These are phyloP conservation scores for Cadophora sp. DNA, from an alignment of 2,329 filamentous ascomycete genomes.

Conservation along the genomic window DNA sequence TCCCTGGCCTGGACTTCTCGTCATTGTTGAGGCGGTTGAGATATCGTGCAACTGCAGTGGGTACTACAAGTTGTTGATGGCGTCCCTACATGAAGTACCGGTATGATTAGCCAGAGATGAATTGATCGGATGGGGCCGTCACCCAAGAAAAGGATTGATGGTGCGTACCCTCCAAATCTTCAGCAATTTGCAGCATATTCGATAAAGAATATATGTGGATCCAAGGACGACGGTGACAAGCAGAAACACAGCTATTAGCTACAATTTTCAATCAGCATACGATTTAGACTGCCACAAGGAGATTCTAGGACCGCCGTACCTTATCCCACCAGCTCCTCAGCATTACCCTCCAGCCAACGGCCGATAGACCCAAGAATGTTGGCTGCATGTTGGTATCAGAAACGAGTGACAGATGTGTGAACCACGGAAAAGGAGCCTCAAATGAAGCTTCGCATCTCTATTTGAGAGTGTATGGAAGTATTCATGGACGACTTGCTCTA, in stretches of 20 bases:
- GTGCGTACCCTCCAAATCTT: not conserved
- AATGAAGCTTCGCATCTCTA: not conserved
- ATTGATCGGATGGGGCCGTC: no score
- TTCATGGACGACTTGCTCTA: not conserved
- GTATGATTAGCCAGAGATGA: not conserved
- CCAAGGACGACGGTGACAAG: constrained; percentile 1
- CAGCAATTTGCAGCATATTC: not conserved
- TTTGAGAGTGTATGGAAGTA: not conserved
- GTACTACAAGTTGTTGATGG: constrained; percentile 10
- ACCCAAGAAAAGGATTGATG: not conserved
- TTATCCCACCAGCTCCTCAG: constrained; percentile 15
- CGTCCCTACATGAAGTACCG: not conserved
- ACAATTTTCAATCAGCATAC: not conserved
- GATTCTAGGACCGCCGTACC: not conserved
- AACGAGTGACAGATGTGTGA: constrained; percentile 14
- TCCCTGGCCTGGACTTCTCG: not conserved
- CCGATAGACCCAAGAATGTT: constrained; percentile 7
- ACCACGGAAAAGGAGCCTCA: not conserved
- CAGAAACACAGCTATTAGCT: constrained; percentile 2
- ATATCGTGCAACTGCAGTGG: not conserved
- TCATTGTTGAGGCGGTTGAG: not conserved
- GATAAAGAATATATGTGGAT: not conserved
- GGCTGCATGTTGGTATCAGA: constrained; percentile 3
- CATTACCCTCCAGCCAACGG: constrained; percentile 17
- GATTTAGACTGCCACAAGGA: not conserved